These are phyloP conservation scores for Plasmodium sp. DNA, from an alignment of 169 alveolate species.

Conservation along the genomic window DNA sequence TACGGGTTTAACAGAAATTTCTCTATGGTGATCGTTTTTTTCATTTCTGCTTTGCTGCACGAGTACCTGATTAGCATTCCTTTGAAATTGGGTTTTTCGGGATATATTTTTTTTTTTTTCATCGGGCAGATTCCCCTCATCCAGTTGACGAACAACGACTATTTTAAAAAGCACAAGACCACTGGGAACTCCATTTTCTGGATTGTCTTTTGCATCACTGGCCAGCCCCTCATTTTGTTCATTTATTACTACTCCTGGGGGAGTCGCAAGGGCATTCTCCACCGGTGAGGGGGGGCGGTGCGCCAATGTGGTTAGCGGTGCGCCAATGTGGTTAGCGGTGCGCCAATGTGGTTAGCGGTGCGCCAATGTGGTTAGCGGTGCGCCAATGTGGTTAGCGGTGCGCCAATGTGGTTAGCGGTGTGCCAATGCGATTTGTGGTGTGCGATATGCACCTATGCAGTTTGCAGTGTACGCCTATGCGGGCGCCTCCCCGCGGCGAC, in stretches of 20 bases:
- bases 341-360: too few relatives aligned
- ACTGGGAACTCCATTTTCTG: constrained; percentile 93
- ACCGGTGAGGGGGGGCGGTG: neutral
- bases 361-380: too few relatives aligned
- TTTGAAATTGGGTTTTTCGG: constrained; percentile 93
- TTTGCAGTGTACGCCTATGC: too few relatives aligned
- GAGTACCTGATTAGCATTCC: constrained; percentile 92
- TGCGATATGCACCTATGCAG: too few relatives aligned
- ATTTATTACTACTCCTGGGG: constrained; percentile 82
- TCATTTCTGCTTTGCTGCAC: constrained; percentile 91
- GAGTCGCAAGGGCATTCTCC: constrained; percentile 1
- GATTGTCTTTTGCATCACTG: constrained; percentile 94
- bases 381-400: too few relatives aligned
- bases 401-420: too few relatives aligned
- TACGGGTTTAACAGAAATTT: constrained; percentile 85
- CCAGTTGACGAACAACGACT: constrained; percentile 77
- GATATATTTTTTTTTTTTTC: constrained; percentile 87
- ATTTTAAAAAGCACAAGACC: constrained; percentile 86
- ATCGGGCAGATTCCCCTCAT: constrained; percentile 85
- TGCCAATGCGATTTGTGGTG: too few relatives aligned
- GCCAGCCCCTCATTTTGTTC: constrained; percentile 93
- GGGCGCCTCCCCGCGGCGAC: neutral
- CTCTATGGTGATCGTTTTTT: constrained; percentile 86
- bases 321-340: too few relatives aligned
- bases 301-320: too few relatives aligned